Evolutionary conservation across 2,329 filamentous ascomycete genomes (phyloP).

Genomic region (Sclerotinia subarctica): DNA sequence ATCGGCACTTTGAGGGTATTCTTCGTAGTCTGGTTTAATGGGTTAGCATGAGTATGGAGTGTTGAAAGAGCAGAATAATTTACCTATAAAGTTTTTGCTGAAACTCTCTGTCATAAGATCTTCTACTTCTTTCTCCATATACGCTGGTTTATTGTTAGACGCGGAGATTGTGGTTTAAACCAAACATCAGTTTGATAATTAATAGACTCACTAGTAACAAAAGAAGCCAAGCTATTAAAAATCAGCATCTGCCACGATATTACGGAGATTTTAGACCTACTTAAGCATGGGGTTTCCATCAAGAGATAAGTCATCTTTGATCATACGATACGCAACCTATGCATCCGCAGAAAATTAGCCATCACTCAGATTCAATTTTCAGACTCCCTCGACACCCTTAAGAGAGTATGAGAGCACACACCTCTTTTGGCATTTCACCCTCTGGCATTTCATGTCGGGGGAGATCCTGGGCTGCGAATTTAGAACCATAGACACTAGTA

Average conservation of each 20-base stretch:
- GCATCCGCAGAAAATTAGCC: background rate
- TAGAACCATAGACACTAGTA: conserved; percentile 72
- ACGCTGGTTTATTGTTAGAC: no score
- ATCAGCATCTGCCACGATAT: no score
- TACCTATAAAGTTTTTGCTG: conserved; percentile 82
- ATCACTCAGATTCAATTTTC: no score
- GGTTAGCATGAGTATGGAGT: background rate
- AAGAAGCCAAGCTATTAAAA: conserved; percentile 70
- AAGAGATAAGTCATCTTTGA: conserved; percentile 88
- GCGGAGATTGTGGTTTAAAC: no score
- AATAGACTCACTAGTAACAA: conserved; percentile 71
- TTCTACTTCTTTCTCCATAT: conserved; percentile 85
- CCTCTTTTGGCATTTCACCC: conserved; percentile 80
- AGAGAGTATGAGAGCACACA: conserved; percentile 39
- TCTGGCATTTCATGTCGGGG: conserved; percentile 86
- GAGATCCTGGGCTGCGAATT: conserved; percentile 76
- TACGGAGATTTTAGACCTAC: conserved; percentile 44
- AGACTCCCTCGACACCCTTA: no score
- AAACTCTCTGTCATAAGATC: conserved; percentile 92
- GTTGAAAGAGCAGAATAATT: background rate
- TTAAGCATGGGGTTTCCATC: conserved; percentile 89
- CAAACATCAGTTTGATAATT: background rate
- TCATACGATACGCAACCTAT: conserved; percentile 93
- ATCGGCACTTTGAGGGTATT: conserved; percentile 76
- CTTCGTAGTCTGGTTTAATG: conserved; percentile 61